Base-by-base conservation (phyloP, 148 eudicot genomes). In the Mesembryanthemum crystallinum region DNA sequence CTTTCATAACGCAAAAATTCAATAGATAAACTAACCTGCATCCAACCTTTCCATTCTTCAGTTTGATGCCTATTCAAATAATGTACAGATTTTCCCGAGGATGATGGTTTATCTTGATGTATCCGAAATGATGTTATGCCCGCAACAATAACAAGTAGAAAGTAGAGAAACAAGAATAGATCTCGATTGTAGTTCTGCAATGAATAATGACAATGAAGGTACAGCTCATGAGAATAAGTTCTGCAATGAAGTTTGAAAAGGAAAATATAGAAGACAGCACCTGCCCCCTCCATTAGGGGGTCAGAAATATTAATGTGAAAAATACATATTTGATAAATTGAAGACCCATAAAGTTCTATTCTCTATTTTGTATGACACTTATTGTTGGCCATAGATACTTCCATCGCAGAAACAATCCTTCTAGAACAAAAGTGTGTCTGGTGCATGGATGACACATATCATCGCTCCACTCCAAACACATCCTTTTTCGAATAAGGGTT, bases 31-130 rank as follows among this genome's bases (percentile, higher is more conserved):
- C 85, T 78, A 63, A 87, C 98, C 98, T 95, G 98, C 98, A 95
- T 95, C 98, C 98, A 95, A 55, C 98, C 98, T 87, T 86, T 92
- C 98, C 98, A 95, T 81, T 95, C 98, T 82, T 95, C 97, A 74
- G 97, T 95, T 87, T 95, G 98, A 81, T 92, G 98, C 87, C 98
- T 82, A 76, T 95, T 95, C 58, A 95, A 78, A 77, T 95, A 95
- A 51, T 90, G 88, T 67, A 92, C 89, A 51, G 92, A 78, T 79
- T 85, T 95, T 73, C 92, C 98, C 7, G 98, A 85, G 69, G 90
- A 76, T 64, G 93, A 83, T 58, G 98, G 88, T 83, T 82, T 95
- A 76, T 95, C 97, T 63, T 88, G 86, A 78, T 95, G 98, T 66
- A 81, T 90, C 84, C 87, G 92, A 84, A 90, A 88, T 54, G 97